Evolutionary conservation across 2,329 filamentous ascomycete genomes (phyloP).

Genomic region (Arachnopeziza araneosa): DNA sequence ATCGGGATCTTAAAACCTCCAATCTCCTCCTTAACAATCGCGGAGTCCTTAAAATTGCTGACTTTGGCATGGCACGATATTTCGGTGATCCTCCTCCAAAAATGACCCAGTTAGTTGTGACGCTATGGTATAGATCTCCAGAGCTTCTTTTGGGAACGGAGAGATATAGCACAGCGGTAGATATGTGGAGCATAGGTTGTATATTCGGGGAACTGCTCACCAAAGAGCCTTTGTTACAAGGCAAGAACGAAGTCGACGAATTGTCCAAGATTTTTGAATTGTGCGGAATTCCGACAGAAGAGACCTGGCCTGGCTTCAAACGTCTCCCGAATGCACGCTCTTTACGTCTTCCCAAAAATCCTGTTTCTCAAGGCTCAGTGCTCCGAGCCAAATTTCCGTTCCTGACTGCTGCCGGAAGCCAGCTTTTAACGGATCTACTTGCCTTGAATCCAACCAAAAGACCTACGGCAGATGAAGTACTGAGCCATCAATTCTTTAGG

Average conservation of each 20-base stretch:
- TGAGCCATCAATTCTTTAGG: conserved; percentile 76
- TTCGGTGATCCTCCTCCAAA: conserved; percentile 71
- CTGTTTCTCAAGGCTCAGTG: conserved; percentile 40
- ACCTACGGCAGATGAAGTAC: conserved; percentile 66
- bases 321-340: conserved; percentile 81
- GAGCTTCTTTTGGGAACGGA: conserved; percentile 80
- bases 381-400: conserved; percentile 76
- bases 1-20: conserved; percentile 88
- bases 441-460: conserved; percentile 67
- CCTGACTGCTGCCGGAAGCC: conserved; percentile 68
- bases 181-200: conserved; percentile 96
- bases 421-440: conserved; percentile 64
- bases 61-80: conserved; percentile 97
- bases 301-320: conserved; percentile 80
- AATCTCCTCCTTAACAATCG: conserved; percentile 95
- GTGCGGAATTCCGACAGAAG: conserved; percentile 78
- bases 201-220: conserved; percentile 89
- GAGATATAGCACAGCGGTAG: conserved; percentile 70
- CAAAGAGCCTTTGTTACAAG: conserved; percentile 77
- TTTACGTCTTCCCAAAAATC: conserved; percentile 59
- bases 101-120: conserved; percentile 89
- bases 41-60: conserved; percentile 89
- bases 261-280: conserved; percentile 83
- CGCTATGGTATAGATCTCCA: conserved; percentile 91
- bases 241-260: conserved; percentile 89